Conservation (phyloP, 2,329 filamentous ascomycete genomes). For the Aspergillus melleus region DNA sequence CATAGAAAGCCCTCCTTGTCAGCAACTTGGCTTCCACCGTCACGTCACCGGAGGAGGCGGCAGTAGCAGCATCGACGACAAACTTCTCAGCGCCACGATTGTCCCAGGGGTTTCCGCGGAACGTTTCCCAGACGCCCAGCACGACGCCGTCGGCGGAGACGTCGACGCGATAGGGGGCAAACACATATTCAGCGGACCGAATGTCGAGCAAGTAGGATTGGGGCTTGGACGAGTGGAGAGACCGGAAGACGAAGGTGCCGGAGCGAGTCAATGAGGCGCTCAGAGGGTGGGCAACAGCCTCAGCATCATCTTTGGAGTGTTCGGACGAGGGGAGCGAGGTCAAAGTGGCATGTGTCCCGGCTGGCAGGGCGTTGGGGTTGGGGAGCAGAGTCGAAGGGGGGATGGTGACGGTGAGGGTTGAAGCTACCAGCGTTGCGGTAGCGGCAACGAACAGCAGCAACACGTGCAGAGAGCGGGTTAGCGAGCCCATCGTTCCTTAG, state of each 20-base stretch:
- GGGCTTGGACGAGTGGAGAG: constrained; percentile 53
- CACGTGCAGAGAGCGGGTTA: constrained; percentile 6
- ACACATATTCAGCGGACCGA: constrained; percentile 71
- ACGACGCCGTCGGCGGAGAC: constrained; percentile 45
- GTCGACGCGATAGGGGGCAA: constrained; percentile 79
- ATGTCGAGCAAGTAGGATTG: constrained; percentile 78
- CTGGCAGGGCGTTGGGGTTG: constrained; percentile 43
- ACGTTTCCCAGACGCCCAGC: constrained; percentile 77
- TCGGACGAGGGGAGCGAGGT: constrained; percentile 39
- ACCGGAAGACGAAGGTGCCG: constrained; percentile 74
- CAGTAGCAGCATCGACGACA: constrained; percentile 29
- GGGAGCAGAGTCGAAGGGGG: constrained; percentile 45
- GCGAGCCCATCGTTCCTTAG: constrained; percentile 16
- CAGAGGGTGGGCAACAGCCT: constrained; percentile 48
- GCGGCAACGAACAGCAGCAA: constrained; percentile 22
- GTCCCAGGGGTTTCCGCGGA: constrained; percentile 83
- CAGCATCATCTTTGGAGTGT: constrained; percentile 27
- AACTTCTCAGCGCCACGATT: constrained; percentile 67
- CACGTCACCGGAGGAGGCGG: constrained; percentile 29
- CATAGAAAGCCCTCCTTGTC: constrained; percentile 71
- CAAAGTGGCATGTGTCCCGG: constrained; percentile 55
- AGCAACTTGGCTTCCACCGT: constrained; percentile 63
- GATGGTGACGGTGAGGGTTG: constrained; percentile 40
- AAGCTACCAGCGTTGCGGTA: constrained; percentile 18
- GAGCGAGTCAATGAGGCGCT: constrained; percentile 65